Evolutionary conservation across 2,329 filamentous ascomycete genomes (phyloP).

Genomic region (Phaeosphaeriaceae sp.): DNA sequence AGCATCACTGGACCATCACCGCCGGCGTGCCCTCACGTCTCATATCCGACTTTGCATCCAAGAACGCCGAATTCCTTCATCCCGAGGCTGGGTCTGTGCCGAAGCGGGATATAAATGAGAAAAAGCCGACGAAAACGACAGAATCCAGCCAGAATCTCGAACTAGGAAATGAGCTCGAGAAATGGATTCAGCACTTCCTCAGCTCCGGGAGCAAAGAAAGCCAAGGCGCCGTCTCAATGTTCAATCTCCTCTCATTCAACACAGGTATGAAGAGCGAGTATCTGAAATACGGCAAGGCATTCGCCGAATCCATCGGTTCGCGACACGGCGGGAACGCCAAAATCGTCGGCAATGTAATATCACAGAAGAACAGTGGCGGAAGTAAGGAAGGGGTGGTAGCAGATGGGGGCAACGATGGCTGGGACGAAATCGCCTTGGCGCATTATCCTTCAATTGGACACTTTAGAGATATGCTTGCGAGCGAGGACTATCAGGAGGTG

Average conservation of each 20-base stretch:
- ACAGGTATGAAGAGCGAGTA: conserved; percentile 62
- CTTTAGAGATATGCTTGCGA: conserved; percentile 68
- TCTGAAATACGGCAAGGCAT: conserved; percentile 65
- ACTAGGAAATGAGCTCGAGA: conserved; percentile 58
- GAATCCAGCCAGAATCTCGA: conserved; percentile 61
- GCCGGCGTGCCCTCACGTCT: conserved; percentile 57
- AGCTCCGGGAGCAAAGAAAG: conserved; percentile 26
- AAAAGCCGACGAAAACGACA: conserved; percentile 18
- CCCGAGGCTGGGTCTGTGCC: conserved; percentile 46
- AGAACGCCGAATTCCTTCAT: conserved; percentile 50
- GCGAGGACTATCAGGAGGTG: conserved; percentile 66
- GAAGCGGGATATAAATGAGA: conserved; percentile 35
- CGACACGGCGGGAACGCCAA: conserved; percentile 67
- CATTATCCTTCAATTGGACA: conserved; percentile 70
- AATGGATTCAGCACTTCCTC: conserved; percentile 57
- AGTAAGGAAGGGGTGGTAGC: not conserved
- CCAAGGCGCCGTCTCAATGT: conserved; percentile 64
- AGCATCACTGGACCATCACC: conserved; percentile 46
- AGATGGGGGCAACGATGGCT: conserved; percentile 42
- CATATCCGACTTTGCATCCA: conserved; percentile 45
- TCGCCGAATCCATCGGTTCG: conserved; percentile 58
- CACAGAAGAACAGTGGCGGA: not conserved
- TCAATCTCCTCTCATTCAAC: conserved; percentile 69
- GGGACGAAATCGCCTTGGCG: conserved; percentile 71
- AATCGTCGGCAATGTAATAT: conserved; percentile 53